Evolutionary conservation across 352 stramenopile genomes (phyloP).

Genomic region (Phytophthora cryptogea): DNA sequence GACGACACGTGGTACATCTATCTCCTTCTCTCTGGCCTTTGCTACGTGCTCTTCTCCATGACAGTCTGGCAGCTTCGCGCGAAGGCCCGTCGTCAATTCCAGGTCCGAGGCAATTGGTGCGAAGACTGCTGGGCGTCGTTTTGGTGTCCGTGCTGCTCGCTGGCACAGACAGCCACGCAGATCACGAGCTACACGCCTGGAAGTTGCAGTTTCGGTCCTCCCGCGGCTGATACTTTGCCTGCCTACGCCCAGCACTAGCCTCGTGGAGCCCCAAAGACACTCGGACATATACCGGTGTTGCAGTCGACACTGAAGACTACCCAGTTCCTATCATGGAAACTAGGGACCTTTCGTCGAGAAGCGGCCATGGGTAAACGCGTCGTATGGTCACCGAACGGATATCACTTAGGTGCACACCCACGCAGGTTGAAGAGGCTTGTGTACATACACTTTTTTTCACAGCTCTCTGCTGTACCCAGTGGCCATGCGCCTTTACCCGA

Average conservation of each 20-base stretch:
- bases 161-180: constrained; percentile 55
- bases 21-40: constrained; percentile 20
- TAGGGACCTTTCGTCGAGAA: neutral
- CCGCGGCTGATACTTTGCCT: constrained; percentile 31
- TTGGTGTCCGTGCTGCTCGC: constrained; percentile 35
- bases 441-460: constrained; percentile 8
- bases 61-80: constrained; percentile 29
- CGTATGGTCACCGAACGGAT: no score
- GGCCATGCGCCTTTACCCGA: constrained; percentile 1
- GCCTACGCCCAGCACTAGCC: constrained; percentile 23
- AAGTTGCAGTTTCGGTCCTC: constrained; percentile 37
- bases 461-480: constrained; percentile 7
- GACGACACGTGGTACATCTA: constrained; percentile 34
- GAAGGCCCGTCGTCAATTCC: constrained; percentile 12
- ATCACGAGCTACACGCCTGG: constrained; percentile 46
- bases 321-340: no score
- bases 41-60: constrained; percentile 30
- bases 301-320: neutral
- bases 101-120: constrained; percentile 23
- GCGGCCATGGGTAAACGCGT: no score
- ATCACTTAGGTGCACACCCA: neutral
- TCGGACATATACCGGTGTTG: neutral
- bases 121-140: constrained; percentile 33
- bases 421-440: constrained; percentile 9
- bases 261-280: neutral